Evolutionary conservation across 495 filamentous ascomycete genomes (phyloP).

Genomic region (Rhizodiscina lignyota): DNA sequence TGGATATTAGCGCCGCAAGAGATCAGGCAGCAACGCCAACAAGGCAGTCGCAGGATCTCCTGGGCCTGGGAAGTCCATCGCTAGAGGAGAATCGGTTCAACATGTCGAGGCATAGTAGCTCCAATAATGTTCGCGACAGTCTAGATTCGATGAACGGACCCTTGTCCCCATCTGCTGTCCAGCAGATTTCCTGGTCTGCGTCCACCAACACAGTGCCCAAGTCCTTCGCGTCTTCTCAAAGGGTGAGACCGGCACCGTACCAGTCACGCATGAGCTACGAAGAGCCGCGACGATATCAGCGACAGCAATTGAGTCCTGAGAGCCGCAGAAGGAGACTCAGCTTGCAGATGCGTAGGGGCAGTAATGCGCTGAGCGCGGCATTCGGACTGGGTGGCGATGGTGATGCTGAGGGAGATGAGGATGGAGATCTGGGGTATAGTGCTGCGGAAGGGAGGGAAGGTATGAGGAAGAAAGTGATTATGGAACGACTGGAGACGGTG

Average conservation of each 20-base stretch:
- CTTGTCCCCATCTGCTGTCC: conserved; percentile 18
- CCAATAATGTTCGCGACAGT: conserved; percentile 23
- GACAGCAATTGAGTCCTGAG: conserved; percentile 3
- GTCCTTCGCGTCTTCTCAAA: no score
- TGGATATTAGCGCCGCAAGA: conserved; percentile 72
- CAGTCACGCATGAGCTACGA: conserved; percentile 21
- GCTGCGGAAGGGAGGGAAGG: conserved; percentile 88
- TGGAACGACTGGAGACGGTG: conserved; percentile 85
- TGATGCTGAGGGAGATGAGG: conserved; percentile 56
- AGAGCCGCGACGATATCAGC: conserved; percentile 14
- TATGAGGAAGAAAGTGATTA: conserved; percentile 80
- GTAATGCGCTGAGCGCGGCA: no score
- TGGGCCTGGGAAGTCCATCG: conserved; percentile 43
- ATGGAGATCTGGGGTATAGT: conserved; percentile 87
- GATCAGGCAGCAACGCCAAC: conserved; percentile 33
- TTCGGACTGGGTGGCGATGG: not conserved
- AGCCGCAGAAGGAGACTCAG: conserved; percentile 15
- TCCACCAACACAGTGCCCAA: no score
- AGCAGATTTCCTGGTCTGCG: conserved; percentile 15
- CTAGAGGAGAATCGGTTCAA: conserved; percentile 65
- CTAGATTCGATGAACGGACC: conserved; percentile 20
- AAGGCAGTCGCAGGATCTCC: no score
- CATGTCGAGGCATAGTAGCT: conserved; percentile 38
- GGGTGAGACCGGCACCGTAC: conserved; percentile 10
- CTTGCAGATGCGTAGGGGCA: conserved; percentile 8